phyloP scores from a whole-genome alignment of 2,329 filamentous ascomycete genomes.

The Trichophyton rubrum region DNA sequence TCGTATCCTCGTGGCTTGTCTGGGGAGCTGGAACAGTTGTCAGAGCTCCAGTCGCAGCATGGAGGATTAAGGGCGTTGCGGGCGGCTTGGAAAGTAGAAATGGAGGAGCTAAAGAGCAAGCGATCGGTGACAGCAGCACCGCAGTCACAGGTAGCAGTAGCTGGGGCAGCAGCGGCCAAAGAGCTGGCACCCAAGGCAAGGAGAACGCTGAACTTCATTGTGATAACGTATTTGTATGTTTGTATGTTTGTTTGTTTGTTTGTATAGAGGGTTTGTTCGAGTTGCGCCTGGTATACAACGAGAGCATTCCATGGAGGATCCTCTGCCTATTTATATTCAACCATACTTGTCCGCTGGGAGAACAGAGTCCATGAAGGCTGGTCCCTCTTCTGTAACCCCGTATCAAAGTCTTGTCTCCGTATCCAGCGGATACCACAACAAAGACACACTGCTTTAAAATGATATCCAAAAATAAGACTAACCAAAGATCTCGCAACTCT shows the following conservation, averaged over 20 bases:
- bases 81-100: slow-evolving; percentile 32
- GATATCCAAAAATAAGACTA: neutral
- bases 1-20: slow-evolving; percentile 24
- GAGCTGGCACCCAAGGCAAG: slow-evolving; percentile 5
- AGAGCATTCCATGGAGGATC: neutral
- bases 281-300: neutral
- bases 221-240: neutral
- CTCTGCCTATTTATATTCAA: neutral
- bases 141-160: slow-evolving; percentile 6
- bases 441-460: neutral
- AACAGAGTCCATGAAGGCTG: neutral
- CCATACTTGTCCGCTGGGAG: neutral
- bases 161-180: neutral
- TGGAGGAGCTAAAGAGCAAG: slow-evolving; percentile 35
- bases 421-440: neutral
- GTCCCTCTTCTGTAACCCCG: neutral
- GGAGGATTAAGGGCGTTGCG: slow-evolving; percentile 32
- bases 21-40: slow-evolving; percentile 25
- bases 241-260: neutral
- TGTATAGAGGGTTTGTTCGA: neutral
- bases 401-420: neutral
- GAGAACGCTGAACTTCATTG: slow-evolving; percentile 9
- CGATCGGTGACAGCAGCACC: slow-evolving; percentile 29
- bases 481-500: neutral
- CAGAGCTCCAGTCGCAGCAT: slow-evolving; percentile 25